phyloP scores from a whole-genome alignment of 2,329 filamentous ascomycete genomes.

The Cordyceps cicadae region DNA sequence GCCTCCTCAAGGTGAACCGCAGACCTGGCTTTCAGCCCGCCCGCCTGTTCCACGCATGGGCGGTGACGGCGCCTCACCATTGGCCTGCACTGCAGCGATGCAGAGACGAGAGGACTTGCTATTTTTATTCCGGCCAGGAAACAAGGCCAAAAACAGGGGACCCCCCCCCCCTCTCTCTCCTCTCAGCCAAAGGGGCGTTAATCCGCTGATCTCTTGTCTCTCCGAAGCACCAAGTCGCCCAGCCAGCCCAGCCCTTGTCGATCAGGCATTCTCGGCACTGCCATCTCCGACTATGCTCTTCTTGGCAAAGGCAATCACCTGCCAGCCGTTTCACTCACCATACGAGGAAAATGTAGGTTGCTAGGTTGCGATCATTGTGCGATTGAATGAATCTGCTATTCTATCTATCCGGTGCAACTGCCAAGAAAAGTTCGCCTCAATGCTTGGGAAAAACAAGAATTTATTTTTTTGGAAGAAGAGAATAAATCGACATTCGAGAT shows the following conservation, averaged over 20 bases:
- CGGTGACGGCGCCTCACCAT: not conserved
- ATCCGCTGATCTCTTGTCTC: not conserved
- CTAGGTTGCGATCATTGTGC: not conserved
- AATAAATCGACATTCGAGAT: not conserved
- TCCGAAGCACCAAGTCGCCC: no score
- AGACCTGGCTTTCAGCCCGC: not conserved
- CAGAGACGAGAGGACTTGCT: not conserved
- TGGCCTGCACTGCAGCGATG: no score
- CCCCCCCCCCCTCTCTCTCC: no score
- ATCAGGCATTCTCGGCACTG: constrained; percentile 10
- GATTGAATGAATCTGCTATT: not conserved
- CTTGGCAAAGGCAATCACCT: not conserved
- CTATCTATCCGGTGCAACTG: not conserved
- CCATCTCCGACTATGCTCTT: constrained; percentile 1
- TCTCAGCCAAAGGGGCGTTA: not conserved
- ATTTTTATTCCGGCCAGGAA: no score
- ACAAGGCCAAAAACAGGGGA: no score
- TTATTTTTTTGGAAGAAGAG: not conserved
- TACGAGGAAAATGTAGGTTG: not conserved
- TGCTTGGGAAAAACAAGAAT: not conserved
- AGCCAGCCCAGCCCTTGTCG: not conserved
- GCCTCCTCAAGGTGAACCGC: no score
- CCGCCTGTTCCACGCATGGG: not conserved
- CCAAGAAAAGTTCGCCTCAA: not conserved
- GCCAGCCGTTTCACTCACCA: not conserved